Conservation (phyloP, 2,329 filamentous ascomycete genomes). For the Penicillium sp. region DNA sequence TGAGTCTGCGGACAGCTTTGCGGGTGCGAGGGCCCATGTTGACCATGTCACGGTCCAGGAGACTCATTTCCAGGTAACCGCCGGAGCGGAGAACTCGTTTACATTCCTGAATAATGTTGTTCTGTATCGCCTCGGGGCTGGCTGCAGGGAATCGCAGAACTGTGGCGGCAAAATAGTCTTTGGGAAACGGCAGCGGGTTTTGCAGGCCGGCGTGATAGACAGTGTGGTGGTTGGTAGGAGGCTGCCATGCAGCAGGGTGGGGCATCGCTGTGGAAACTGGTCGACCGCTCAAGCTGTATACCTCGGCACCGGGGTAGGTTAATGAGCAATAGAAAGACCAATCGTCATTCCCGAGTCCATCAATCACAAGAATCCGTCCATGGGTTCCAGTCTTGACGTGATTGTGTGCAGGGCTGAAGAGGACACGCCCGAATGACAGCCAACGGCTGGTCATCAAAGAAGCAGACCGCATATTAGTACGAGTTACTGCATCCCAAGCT, state of each 20-base stretch:
- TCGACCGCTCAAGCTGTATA: constrained; percentile 45
- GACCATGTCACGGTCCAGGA: constrained; percentile 52
- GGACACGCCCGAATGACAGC: constrained; percentile 52
- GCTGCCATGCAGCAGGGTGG: constrained; percentile 44
- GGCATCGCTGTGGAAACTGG: constrained; percentile 32
- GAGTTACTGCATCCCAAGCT: constrained; percentile 42
- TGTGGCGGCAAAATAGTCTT: constrained; percentile 47
- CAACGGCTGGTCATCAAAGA: constrained; percentile 53
- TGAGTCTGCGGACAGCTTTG: constrained; percentile 46
- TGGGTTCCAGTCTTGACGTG: constrained; percentile 43
- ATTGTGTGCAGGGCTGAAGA: constrained; percentile 52
- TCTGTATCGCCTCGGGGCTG: constrained; percentile 44
- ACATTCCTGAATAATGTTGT: constrained; percentile 49
- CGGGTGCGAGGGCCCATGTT: constrained; percentile 51
- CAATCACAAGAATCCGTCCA: constrained; percentile 49
- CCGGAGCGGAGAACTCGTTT: constrained; percentile 51
- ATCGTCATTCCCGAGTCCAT: constrained; percentile 53
- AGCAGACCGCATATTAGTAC: constrained; percentile 50
- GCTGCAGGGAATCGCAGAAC: constrained; percentile 49
- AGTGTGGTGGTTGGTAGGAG: constrained; percentile 44
- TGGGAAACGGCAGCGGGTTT: constrained; percentile 48
- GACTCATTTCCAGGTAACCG: constrained; percentile 50
- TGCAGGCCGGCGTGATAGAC: constrained; percentile 43
- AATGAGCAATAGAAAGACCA: constrained; percentile 55
- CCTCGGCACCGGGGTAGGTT: constrained; percentile 47